Conservation (phyloP, 352 stramenopile genomes). For the Phytopythium aichiense region DNA sequence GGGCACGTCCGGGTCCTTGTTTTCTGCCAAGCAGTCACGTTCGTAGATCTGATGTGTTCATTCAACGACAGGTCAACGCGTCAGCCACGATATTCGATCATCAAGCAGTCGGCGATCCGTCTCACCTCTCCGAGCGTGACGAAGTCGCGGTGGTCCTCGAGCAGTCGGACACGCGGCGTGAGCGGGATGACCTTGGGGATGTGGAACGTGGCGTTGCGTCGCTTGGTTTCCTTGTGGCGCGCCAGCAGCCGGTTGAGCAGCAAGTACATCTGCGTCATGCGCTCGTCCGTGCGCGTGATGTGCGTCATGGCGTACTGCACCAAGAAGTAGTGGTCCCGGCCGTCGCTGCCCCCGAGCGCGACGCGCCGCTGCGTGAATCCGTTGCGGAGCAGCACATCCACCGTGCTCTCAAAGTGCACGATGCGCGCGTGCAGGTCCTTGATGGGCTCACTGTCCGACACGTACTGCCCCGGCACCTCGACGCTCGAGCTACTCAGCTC, state of each 20-base stretch:
- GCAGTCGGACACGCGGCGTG: conserved; percentile 84
- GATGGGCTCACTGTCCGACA: conserved; percentile 88
- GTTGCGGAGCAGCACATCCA: conserved; percentile 81
- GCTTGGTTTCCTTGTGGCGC: conserved; percentile 85
- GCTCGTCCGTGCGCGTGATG: conserved; percentile 91
- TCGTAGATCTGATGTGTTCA: conserved; percentile 56
- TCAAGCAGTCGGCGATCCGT: not conserved
- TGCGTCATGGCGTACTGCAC: conserved; percentile 93
- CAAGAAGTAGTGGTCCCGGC: conserved; percentile 87
- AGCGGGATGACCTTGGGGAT: conserved; percentile 92
- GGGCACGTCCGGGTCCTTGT: conserved; percentile 73
- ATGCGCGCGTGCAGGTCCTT: conserved; percentile 91
- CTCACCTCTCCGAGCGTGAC: conserved; percentile 69
- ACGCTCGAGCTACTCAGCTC: conserved; percentile 86
- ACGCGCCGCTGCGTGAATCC: conserved; percentile 91
- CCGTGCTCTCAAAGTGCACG: conserved; percentile 84
- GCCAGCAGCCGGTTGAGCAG: conserved; percentile 84
- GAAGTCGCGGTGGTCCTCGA: conserved; percentile 84
- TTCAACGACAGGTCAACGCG: not conserved
- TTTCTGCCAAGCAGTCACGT: conserved; percentile 56
- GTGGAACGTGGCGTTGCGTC: conserved; percentile 87
- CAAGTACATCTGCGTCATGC: conserved; percentile 93
- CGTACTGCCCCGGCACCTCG: conserved; percentile 91
- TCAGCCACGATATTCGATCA: not conserved
- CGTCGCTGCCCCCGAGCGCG: conserved; percentile 87